Conservation (phyloP, 2,329 filamentous ascomycete genomes). For the Ustilaginoidea virens region DNA sequence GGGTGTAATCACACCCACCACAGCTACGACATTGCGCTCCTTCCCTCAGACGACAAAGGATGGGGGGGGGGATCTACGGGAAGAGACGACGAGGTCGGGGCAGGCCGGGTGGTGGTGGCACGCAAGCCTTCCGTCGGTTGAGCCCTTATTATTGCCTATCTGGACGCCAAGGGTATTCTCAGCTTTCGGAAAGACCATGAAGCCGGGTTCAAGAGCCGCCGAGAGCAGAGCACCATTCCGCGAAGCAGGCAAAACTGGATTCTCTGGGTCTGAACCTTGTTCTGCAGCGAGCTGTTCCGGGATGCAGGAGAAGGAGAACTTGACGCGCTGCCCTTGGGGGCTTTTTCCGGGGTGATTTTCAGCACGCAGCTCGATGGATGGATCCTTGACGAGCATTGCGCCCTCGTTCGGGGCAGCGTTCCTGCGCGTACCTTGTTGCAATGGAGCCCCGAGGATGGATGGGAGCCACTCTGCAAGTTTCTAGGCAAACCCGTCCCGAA, state of each 20-base stretch:
- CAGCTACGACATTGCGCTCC: constrained; percentile 1
- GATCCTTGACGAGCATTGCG: constrained; percentile 16
- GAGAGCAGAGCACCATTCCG: constrained; percentile 1
- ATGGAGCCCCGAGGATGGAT: constrained; percentile 14
- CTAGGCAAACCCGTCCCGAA: constrained; percentile 15
- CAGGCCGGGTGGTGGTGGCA: background rate
- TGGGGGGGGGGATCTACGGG: constrained; percentile 1
- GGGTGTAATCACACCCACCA: constrained; percentile 4
- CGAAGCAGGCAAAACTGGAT: background rate
- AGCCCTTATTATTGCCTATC: constrained; percentile 13
- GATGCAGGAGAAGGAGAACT: background rate
- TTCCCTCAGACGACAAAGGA: constrained; percentile 1
- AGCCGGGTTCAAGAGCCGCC: constrained; percentile 12
- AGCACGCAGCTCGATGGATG: constrained; percentile 6
- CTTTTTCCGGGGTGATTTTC: constrained; percentile 6
- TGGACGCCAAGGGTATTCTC: constrained; percentile 15
- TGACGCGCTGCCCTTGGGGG: constrained; percentile 1
- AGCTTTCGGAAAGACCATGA: constrained; percentile 12
- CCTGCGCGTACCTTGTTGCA: constrained; percentile 13
- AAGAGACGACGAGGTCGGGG: constrained; percentile 1
- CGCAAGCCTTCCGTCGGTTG: constrained; percentile 4
- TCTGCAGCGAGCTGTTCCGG: background rate
- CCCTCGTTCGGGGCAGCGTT: constrained; percentile 10
- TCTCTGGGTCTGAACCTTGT: background rate
- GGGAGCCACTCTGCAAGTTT: constrained; percentile 19